phyloP scores from a whole-genome alignment of 257 asterid species.

The Rhazya stricta region DNA sequence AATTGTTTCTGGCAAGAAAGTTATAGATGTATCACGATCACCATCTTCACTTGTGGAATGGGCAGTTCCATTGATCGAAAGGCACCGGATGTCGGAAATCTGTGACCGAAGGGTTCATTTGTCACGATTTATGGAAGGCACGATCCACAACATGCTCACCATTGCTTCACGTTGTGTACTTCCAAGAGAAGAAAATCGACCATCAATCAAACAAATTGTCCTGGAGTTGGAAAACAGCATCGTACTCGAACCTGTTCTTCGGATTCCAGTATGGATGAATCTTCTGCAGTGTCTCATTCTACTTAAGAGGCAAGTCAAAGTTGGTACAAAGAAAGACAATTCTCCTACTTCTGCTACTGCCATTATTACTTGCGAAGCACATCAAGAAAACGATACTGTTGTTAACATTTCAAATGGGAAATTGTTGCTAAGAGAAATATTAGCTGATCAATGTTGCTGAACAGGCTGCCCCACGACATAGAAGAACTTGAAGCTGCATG shows the following conservation, averaged over 20 bases:
- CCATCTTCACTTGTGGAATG: slow-evolving; percentile 64
- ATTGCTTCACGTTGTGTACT: slow-evolving; percentile 52
- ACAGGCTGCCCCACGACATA: neutral
- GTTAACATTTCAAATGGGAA: slow-evolving; percentile 29
- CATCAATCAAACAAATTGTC: slow-evolving; percentile 47
- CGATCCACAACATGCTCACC: slow-evolving; percentile 23
- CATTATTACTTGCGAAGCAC: slow-evolving; percentile 10
- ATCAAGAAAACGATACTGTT: slow-evolving; percentile 13
- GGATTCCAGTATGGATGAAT: slow-evolving; percentile 25
- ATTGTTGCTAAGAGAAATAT: slow-evolving; percentile 53
- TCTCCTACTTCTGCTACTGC: neutral
- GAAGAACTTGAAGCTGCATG: neutral
- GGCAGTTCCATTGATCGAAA: slow-evolving; percentile 44
- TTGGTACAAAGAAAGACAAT: slow-evolving; percentile 11
- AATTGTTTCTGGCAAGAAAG: slow-evolving; percentile 47
- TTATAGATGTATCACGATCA: slow-evolving; percentile 42
- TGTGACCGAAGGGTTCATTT: slow-evolving; percentile 33
- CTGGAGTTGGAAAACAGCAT: slow-evolving; percentile 27
- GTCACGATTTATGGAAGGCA: slow-evolving; percentile 27
- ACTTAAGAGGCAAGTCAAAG: slow-evolving; percentile 26
- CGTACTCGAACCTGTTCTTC: slow-evolving; percentile 11
- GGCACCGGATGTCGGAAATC: slow-evolving; percentile 30
- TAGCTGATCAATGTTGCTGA: slow-evolving; percentile 47
- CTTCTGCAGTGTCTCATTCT: slow-evolving; percentile 29
- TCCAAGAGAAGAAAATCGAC: slow-evolving; percentile 28